Conservation (phyloP, 495 filamentous ascomycete genomes). For the Tuber microsphaerosporum region DNA sequence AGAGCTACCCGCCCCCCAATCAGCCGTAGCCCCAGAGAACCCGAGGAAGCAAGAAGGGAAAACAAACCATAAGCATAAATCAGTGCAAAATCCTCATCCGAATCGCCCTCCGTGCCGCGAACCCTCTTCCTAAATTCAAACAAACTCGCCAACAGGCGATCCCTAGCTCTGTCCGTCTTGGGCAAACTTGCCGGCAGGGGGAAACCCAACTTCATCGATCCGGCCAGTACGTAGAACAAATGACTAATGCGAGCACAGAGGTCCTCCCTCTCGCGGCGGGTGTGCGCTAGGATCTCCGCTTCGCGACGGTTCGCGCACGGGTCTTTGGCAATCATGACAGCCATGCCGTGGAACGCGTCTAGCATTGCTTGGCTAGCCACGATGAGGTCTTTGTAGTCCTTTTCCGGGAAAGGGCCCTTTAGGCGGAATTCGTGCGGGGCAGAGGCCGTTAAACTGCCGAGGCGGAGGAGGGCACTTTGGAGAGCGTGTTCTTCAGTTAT, state of each 20-base stretch:
- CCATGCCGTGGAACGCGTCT: conserved; percentile 92
- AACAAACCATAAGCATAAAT: conserved; percentile 65
- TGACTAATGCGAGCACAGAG: conserved; percentile 83
- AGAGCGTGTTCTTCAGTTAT: conserved; percentile 69
- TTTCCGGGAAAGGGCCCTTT: conserved; percentile 70
- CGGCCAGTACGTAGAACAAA: conserved; percentile 85
- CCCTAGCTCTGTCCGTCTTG: conserved; percentile 68
- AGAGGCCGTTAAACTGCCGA: conserved; percentile 66
- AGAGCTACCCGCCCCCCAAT: conserved; percentile 23
- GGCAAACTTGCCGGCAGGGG: conserved; percentile 82
- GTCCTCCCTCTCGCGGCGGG: conserved; percentile 67
- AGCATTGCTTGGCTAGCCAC: conserved; percentile 72
- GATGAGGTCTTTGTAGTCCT: conserved; percentile 62
- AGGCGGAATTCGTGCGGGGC: conserved; percentile 78
- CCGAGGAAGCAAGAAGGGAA: background rate
- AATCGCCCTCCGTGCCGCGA: conserved; percentile 47
- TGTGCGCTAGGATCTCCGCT: conserved; percentile 67
- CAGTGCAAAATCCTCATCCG: conserved; percentile 62
- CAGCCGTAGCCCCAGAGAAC: background rate
- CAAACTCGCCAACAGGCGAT: conserved; percentile 80
- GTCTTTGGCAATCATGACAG: conserved; percentile 78
- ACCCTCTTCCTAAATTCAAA: conserved; percentile 70
- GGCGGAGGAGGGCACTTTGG: conserved; percentile 54
- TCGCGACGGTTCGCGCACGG: conserved; percentile 71
- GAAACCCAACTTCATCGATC: conserved; percentile 86